Evolutionary conservation across 1,284 basidiomycete species (phyloP).

Genomic region (Boletus albobrunnescens): DNA sequence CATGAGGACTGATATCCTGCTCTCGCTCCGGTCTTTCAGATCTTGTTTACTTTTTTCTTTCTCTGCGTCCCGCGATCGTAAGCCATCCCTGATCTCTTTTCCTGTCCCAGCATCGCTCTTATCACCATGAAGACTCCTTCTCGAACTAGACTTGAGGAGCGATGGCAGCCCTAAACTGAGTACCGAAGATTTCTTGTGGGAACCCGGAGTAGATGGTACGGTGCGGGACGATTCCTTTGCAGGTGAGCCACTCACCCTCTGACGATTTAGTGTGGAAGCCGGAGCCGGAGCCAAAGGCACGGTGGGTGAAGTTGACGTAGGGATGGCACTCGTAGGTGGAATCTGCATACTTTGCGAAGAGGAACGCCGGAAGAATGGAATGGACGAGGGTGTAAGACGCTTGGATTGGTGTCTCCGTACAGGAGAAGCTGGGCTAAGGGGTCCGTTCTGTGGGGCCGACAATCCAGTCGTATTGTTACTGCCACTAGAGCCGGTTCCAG

Average conservation of each 20-base stretch:
- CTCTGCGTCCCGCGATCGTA: constrained; percentile 43
- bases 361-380: constrained; percentile 92
- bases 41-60: constrained; percentile 71
- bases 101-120: constrained; percentile 53
- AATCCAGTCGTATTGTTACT: constrained; percentile 59
- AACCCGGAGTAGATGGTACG: constrained; percentile 53
- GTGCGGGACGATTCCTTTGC: constrained; percentile 49
- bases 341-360: constrained; percentile 84
- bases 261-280: constrained; percentile 39
- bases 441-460: constrained; percentile 47
- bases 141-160: constrained; percentile 79
- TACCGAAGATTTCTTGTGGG: constrained; percentile 73
- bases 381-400: constrained; percentile 88
- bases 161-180: constrained; percentile 75
- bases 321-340: constrained; percentile 38
- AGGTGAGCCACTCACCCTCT: constrained; percentile 46
- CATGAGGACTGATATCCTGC: constrained; percentile 82
- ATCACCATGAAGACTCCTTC: constrained; percentile 73
- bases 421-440: constrained; percentile 66
- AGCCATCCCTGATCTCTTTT: constrained; percentile 44
- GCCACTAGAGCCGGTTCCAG: constrained; percentile 68
- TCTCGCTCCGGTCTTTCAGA: constrained; percentile 78
- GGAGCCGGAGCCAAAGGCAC: constrained; percentile 42
- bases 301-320: constrained; percentile 52
- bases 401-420: constrained; percentile 64